Evolutionary conservation across 306 rosid species (phyloP).

Genomic region (Castanospermum australe): DNA sequence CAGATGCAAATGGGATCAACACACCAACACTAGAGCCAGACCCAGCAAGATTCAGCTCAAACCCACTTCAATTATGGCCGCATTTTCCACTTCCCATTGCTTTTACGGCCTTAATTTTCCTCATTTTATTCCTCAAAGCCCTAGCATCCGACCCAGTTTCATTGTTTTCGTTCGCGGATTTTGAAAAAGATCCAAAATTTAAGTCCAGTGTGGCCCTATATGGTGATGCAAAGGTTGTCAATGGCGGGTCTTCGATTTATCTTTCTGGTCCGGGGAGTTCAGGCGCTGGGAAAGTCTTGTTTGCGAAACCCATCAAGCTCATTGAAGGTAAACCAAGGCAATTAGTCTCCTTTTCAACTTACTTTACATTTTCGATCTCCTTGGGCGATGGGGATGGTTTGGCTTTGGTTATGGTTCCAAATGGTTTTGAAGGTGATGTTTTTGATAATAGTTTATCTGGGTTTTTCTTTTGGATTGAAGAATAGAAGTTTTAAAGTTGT

Average conservation of each 20-base stretch:
- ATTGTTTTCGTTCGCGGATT: conserved; percentile 59
- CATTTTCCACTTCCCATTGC: conserved; percentile 41
- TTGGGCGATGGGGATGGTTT: conserved; percentile 51
- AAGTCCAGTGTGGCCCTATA: conserved; percentile 54
- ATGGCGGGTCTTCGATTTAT: conserved; percentile 54
- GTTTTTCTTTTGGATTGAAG: conserved; percentile 37
- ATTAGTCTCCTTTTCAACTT: conserved; percentile 65
- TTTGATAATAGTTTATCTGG: conserved; percentile 54
- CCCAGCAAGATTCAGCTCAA: conserved; percentile 35
- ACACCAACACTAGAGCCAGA: conserved; percentile 32
- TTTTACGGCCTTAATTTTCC: conserved; percentile 33
- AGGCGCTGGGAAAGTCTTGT: conserved; percentile 53
- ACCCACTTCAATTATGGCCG: conserved; percentile 60
- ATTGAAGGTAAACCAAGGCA: conserved; percentile 72
- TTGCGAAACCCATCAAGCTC: conserved; percentile 72
- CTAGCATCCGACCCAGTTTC: conserved; percentile 46
- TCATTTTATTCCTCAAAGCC: conserved; percentile 47
- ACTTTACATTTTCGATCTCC: conserved; percentile 64
- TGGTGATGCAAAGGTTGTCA: conserved; percentile 67
- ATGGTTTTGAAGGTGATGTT: conserved; percentile 37
- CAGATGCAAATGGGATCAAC: conserved; percentile 39
- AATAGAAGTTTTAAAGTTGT: conserved; percentile 34
- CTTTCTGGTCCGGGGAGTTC: conserved; percentile 46
- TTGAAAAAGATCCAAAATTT: conserved; percentile 54
- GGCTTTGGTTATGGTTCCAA: conserved; percentile 69